Conservation (phyloP, 805 yeast genomes). For the Ogataea chonburiensis region DNA sequence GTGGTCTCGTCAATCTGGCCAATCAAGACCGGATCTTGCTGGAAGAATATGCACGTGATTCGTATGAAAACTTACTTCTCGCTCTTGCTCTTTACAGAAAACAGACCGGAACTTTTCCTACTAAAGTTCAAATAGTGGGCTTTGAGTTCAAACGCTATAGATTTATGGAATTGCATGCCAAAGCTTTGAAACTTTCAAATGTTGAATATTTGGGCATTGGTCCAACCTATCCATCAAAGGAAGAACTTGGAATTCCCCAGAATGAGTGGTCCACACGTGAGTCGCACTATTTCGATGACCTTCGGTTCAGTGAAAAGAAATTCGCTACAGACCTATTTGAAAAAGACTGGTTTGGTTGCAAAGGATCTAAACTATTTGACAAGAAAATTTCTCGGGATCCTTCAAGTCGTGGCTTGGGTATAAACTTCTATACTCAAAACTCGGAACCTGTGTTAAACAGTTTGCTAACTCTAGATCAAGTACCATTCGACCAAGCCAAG, state of each 20-base stretch:
- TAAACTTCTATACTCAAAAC: conserved; percentile 8
- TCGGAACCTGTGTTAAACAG: conserved; percentile 18
- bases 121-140: conserved; percentile 57
- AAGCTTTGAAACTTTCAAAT: conserved; percentile 46
- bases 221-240: conserved; percentile 44
- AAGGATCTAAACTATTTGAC: conserved; percentile 36
- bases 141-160: conserved; percentile 70
- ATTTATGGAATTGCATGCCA: conserved; percentile 54
- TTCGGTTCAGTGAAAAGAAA: conserved; percentile 47
- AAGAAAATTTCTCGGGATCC: conserved; percentile 63
- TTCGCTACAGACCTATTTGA: conserved; percentile 55
- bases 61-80: conserved; percentile 72
- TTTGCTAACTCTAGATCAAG: conserved; percentile 30
- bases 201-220: conserved; percentile 56
- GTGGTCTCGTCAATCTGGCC: conserved; percentile 27
- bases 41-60: conserved; percentile 77
- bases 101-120: conserved; percentile 47
- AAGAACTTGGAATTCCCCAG: conserved; percentile 5
- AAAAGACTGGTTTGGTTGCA: conserved; percentile 58
- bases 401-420: conserved; percentile 28
- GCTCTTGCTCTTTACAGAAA: conserved; percentile 55
- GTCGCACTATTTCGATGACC: conserved; percentile 43
- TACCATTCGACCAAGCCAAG: conserved; percentile 30
- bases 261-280: conserved; percentile 24
- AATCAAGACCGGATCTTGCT: conserved; percentile 36